phyloP scores from a whole-genome alignment of 164 flowering plant species.

The Kalanchoe fedtschenkoi region DNA sequence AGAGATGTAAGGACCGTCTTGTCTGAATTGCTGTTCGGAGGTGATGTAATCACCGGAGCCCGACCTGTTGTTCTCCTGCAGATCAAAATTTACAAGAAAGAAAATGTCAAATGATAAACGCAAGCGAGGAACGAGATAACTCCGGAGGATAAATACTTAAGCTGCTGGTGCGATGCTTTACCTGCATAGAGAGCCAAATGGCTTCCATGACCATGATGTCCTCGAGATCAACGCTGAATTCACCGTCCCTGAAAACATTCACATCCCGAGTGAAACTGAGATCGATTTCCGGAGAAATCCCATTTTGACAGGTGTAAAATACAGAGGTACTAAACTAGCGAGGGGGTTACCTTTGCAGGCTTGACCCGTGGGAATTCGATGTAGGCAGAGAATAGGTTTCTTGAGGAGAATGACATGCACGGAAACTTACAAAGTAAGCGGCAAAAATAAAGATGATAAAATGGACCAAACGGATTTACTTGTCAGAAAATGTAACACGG shows the following conservation, averaged over 20 bases:
- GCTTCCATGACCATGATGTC: conserved; percentile 99
- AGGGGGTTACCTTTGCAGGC: not conserved
- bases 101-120: not conserved
- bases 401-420: not conserved
- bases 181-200: conserved; percentile 98
- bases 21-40: conserved; percentile 10
- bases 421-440: not conserved
- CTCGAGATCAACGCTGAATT: conserved; percentile 81
- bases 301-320: too few relatives aligned
- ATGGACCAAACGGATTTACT: not conserved
- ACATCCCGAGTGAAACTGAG: not conserved
- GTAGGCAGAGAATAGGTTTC: not conserved
- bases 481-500: not conserved
- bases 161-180: conserved; percentile 12
- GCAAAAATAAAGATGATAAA: too few relatives aligned
- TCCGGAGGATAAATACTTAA: conserved; percentile 20
- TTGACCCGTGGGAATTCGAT: not conserved
- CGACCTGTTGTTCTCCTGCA: not conserved
- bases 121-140: conserved; percentile 12
- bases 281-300: not conserved
- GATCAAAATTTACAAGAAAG: not conserved
- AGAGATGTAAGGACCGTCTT: not conserved
- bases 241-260: conserved; percentile 58
- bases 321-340: too few relatives aligned
- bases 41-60: conserved; percentile 11